A percentile compares a stretch with the other conserved stretches of the same genome.
Evolutionary conservation across 495 filamentous ascomycete genomes (phyloP).

Genomic region (Tuber brumale): DNA sequence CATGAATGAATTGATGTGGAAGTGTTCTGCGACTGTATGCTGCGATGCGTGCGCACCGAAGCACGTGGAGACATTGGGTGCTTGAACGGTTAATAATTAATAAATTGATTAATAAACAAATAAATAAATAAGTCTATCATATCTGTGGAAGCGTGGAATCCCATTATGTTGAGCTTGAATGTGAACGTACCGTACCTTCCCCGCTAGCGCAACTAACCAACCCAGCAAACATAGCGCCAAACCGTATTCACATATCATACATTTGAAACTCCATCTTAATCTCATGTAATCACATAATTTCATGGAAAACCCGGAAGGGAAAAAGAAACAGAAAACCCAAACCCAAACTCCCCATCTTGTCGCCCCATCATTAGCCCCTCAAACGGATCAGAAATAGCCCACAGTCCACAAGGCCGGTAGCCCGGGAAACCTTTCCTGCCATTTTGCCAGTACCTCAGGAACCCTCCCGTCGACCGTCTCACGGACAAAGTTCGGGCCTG

Average conservation of each 20-base stretch:
- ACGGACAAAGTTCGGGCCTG: constrained; percentile 57
- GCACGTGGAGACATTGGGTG: background rate
- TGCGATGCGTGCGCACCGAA: background rate
- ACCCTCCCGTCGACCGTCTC: constrained; percentile 85
- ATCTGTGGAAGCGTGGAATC: background rate
- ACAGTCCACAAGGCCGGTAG: constrained; percentile 89
- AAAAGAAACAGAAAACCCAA: constrained; percentile 5
- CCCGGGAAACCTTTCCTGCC: constrained; percentile 92
- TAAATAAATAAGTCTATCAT: background rate
- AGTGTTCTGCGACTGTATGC: background rate
- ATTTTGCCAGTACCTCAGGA: constrained; percentile 84
- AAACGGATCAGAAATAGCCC: constrained; percentile 70
- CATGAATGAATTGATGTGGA: background rate
- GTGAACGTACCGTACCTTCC: background rate
- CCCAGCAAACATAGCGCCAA: background rate
- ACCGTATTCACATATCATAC: background rate
- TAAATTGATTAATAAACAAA: background rate
- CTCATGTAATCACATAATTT: background rate
- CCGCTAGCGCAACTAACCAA: background rate
- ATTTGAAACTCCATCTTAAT: background rate
- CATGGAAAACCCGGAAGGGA: background rate
- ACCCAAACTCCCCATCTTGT: background rate
- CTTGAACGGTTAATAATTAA: background rate
- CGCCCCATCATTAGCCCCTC: background rate
- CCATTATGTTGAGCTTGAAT: background rate